Percentiles rank a stretch among this genome's conserved stretches.
phyloP scores from a whole-genome alignment of 2,329 filamentous ascomycete genomes.

The Aurifilum marmelostoma region DNA sequence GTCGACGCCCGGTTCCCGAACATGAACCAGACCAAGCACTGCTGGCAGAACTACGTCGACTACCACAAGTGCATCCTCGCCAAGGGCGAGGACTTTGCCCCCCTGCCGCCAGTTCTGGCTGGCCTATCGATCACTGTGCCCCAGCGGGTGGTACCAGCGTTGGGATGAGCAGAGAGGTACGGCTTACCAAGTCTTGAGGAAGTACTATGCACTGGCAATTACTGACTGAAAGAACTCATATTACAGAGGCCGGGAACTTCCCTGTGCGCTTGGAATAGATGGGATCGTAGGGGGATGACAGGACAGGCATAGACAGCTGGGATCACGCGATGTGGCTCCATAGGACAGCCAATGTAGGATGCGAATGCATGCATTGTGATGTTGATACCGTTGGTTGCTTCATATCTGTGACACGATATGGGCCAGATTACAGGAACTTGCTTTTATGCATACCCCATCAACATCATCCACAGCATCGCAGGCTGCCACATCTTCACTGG shows the following conservation, averaged over 20 bases:
- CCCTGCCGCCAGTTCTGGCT: slow-evolving; percentile 96
- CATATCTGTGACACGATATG: background rate
- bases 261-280: slow-evolving; percentile 66
- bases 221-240: slow-evolving; percentile 5
- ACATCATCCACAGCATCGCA: background rate
- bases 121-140: slow-evolving; percentile 96
- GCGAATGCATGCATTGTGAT: slow-evolving; percentile 26
- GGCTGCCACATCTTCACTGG: background rate
- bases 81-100: slow-evolving; percentile 98
- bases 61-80: slow-evolving; percentile 99
- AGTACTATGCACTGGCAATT: background rate
- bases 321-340: slow-evolving; percentile 19
- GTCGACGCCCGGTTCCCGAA: slow-evolving; percentile 99
- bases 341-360: slow-evolving; percentile 34
- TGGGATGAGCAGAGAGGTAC: slow-evolving; percentile 94
- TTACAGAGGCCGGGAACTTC: slow-evolving; percentile 68
- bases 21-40: slow-evolving; percentile 98
- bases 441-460: background rate
- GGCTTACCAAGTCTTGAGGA: background rate
- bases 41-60: slow-evolving; percentile 99
- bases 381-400: background rate
- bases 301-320: slow-evolving; percentile 26
- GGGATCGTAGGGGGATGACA: background rate
- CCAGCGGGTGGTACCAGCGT: slow-evolving; percentile 87
- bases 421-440: background rate